Base-by-base conservation (phyloP, 2,329 filamentous ascomycete species). In the Scedosporium boydii region DNA sequence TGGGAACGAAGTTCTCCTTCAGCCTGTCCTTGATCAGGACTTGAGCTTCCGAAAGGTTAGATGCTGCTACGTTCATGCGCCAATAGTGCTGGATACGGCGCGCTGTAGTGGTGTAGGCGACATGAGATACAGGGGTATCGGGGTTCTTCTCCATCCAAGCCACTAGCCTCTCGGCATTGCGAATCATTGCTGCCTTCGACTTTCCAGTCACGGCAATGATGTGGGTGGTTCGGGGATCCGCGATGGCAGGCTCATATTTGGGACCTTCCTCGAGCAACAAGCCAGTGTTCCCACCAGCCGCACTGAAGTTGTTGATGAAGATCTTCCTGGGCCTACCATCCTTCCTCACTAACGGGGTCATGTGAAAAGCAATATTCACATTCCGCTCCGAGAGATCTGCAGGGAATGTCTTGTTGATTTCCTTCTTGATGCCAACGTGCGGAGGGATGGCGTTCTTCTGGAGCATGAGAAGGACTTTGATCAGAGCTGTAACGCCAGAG, bases 211-310 rank as follows among this genome's bases (percentile, higher is more conserved):
- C 71, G 1, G 83, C 76, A 44, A 89, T 75, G n/a, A 85, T 70
- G 59, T 89, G 82, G 1, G 77, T 76, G n/a, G 73, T 74, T 21
- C 87, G 80, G 6, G 82, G 75, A 65, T 89, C 85, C 2, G 66
- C 63, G 10, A 66, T 68, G 10, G 85, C 83, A 27, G 80, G 73
- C 7, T 69, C 67, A 3, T 78, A 74, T 4, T 77, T 69, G 60
- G 84, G 84, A 0, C 77, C 82, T 65, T 89, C 87, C 68, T 89
- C 84, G 1, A 90, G 68, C 6, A 90, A 71, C 26, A 90, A 71
- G 16, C 85, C 83, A 1, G 87, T 89, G 72, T 91, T 91, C 41
- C 88, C 87, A 66, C 87, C 87, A 61, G 87, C 86, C 6, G 87
- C 88, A 65, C 83, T 84, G 69, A 89, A 90, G 74, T 88, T 89